phyloP scores from a whole-genome alignment of 163 green algal genomes.

The Scenedesmus sp. region DNA sequence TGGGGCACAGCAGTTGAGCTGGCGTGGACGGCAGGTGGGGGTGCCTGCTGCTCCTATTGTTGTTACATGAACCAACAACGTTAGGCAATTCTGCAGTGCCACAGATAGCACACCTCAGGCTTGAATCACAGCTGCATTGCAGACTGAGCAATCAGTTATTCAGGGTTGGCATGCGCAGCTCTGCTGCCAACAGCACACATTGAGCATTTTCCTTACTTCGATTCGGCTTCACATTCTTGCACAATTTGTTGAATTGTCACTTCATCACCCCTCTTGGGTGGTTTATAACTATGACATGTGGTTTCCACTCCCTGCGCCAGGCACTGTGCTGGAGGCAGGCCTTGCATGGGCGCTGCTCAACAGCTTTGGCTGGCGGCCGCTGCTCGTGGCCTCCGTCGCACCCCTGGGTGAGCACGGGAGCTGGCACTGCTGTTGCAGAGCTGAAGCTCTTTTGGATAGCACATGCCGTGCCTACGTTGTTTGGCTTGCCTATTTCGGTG shows the following conservation, averaged over 20 bases:
- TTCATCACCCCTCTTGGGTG: background rate
- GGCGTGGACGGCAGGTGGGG: constrained; percentile 18
- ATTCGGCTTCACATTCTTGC: background rate
- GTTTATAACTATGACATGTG: background rate
- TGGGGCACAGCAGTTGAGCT: constrained; percentile 42
- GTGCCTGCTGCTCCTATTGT: background rate
- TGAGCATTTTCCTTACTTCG: no score
- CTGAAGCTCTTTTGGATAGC: background rate
- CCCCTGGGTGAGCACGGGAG: background rate
- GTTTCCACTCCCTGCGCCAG: background rate
- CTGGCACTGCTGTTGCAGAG: background rate
- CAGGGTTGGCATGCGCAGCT: no score
- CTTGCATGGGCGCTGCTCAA: constrained; percentile 44
- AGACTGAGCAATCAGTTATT: no score
- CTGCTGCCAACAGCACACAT: no score
- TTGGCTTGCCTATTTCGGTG: background rate
- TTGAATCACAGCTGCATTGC: no score
- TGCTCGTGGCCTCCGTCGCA: constrained; percentile 33
- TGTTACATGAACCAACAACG: no score
- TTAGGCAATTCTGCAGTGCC: no score
- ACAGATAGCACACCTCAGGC: no score
- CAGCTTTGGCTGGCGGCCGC: constrained; percentile 16
- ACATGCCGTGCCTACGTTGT: background rate
- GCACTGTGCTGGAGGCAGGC: constrained; percentile 31
- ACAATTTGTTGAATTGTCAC: background rate